Evolutionary conservation across 768 basidiomycete species (phyloP).

Genomic region (Mycena filopes): DNA sequence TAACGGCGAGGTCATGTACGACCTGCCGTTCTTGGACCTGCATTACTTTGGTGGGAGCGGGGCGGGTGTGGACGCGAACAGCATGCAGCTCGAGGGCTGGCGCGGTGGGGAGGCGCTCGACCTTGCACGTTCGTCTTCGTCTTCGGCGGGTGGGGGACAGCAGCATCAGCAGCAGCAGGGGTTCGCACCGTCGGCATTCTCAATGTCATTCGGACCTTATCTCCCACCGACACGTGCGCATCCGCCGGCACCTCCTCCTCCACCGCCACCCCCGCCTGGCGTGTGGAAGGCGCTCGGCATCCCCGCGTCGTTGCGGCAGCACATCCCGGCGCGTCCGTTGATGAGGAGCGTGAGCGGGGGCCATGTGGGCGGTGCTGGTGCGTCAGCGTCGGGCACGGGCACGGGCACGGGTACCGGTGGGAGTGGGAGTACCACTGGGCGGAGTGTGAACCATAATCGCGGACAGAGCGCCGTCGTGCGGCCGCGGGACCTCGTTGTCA

Average conservation of each 20-base stretch:
- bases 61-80: constrained; percentile 16
- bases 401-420: constrained; percentile 6
- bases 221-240: background rate
- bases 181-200: constrained; percentile 19
- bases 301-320: constrained; percentile 34
- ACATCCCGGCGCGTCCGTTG: constrained; percentile 26
- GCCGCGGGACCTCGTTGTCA: constrained; percentile 51
- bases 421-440: constrained; percentile 11
- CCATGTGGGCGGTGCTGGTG: no score
- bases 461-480: constrained; percentile 55
- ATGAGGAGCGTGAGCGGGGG: constrained; percentile 26
- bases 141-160: background rate
- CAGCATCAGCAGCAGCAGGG: background rate
- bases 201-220: constrained; percentile 17
- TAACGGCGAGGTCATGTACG: constrained; percentile 44
- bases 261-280: background rate
- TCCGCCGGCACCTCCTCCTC: background rate
- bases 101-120: constrained; percentile 50
- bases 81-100: constrained; percentile 23
- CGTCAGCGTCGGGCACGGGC: background rate
- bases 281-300: constrained; percentile 31
- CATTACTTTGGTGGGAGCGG: constrained; percentile 64
- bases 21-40: constrained; percentile 77
- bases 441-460: constrained; percentile 46
- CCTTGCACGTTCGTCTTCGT: constrained; percentile 43